Evolutionary conservation across 805 yeast genomes (phyloP).

Genomic region (Cyberlindnera americana): DNA sequence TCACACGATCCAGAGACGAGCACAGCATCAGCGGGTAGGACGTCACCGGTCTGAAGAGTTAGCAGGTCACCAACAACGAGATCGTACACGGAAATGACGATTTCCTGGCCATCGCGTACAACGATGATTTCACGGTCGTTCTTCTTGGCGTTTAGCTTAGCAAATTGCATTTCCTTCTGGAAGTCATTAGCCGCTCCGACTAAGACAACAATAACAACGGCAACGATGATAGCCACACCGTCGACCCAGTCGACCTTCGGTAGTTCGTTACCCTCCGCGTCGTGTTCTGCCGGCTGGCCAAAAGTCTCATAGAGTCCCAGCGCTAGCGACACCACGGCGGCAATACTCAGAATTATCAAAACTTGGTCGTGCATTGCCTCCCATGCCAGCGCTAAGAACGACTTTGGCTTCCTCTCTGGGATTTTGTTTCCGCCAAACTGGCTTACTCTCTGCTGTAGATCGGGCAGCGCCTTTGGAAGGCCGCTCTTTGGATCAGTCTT

Average conservation of each 20-base stretch:
- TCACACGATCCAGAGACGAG: slow-evolving; percentile 72
- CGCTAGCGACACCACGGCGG: slow-evolving; percentile 86
- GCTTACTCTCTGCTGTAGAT: slow-evolving; percentile 35
- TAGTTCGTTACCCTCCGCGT: slow-evolving; percentile 67
- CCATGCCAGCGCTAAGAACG: slow-evolving; percentile 64
- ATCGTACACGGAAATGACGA: slow-evolving; percentile 65
- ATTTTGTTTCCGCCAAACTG: slow-evolving; percentile 66
- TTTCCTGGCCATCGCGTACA: slow-evolving; percentile 65
- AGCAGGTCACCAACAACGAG: slow-evolving; percentile 85
- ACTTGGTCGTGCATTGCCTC: slow-evolving; percentile 92
- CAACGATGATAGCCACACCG: slow-evolving; percentile 95
- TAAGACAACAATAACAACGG: slow-evolving; percentile 82
- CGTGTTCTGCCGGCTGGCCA: slow-evolving; percentile 75
- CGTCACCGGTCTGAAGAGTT: slow-evolving; percentile 87
- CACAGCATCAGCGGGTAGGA: slow-evolving; percentile 85
- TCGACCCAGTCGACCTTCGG: slow-evolving; percentile 98
- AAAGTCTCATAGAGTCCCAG: slow-evolving; percentile 90
- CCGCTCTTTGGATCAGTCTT: slow-evolving; percentile 41
- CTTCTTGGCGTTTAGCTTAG: slow-evolving; percentile 81
- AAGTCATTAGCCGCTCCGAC: slow-evolving; percentile 97
- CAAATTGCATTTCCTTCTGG: slow-evolving; percentile 93
- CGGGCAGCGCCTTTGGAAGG: slow-evolving; percentile 33
- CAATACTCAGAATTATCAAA: slow-evolving; percentile 73
- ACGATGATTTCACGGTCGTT: slow-evolving; percentile 79
- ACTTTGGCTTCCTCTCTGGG: slow-evolving; percentile 69